Conservation (phyloP, 2,329 filamentous ascomycete genomes). For the Talaromyces marneffei region DNA sequence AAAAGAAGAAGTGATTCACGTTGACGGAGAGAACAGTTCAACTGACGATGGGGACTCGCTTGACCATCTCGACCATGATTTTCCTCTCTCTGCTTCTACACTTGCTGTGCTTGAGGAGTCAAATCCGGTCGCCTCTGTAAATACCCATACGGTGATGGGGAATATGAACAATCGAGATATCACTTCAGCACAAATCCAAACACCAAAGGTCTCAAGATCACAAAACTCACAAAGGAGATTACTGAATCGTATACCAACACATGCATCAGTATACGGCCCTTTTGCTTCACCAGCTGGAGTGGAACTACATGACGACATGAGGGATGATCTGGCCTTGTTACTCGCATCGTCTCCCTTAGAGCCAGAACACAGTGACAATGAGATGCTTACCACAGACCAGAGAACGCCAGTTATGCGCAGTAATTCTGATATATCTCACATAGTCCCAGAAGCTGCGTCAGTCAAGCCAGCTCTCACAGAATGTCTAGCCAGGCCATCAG, state of each 20-base stretch:
- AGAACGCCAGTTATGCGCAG: slow-evolving; percentile 8
- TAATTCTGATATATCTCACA: slow-evolving; percentile 13
- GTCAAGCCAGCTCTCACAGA: background rate
- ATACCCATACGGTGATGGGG: background rate
- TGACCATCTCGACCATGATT: slow-evolving; percentile 21
- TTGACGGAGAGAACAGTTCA: slow-evolving; percentile 14
- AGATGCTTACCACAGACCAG: background rate
- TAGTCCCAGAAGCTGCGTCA: background rate
- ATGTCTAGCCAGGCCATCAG: background rate
- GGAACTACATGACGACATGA: background rate
- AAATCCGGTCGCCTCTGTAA: background rate
- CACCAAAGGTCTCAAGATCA: slow-evolving; percentile 5
- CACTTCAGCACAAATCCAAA: background rate
- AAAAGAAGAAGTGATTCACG: slow-evolving; percentile 11
- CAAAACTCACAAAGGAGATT: slow-evolving; percentile 1
- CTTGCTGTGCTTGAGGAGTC: slow-evolving; percentile 26
- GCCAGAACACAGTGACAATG: background rate
- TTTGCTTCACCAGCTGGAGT: slow-evolving; percentile 7
- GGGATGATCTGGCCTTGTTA: background rate
- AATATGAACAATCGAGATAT: background rate
- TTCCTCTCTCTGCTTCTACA: slow-evolving; percentile 25
- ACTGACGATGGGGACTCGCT: background rate
- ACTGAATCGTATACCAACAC: slow-evolving; percentile 12
- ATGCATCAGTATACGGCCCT: slow-evolving; percentile 10
- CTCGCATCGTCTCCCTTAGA: background rate